phyloP scores from a whole-genome alignment of 345 rosid genomes.

The Dipteronia dyeriana region DNA sequence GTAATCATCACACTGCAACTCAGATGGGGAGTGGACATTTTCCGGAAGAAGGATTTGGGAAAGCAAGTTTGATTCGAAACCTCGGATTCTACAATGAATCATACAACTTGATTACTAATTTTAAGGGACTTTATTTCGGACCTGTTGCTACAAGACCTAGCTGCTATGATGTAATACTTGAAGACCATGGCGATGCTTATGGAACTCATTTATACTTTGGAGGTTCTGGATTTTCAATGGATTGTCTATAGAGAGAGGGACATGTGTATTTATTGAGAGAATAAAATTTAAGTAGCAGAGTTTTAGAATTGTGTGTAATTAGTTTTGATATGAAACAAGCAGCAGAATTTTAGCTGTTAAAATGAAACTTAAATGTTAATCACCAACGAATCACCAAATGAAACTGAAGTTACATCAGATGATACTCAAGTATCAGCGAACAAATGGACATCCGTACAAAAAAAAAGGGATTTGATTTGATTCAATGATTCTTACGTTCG shows the following conservation, averaged over 20 bases:
- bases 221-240: slow-evolving; percentile 4
- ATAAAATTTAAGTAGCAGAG: too few relatives aligned
- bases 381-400: too few relatives aligned
- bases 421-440: too few relatives aligned
- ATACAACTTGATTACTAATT: neutral
- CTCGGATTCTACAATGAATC: neutral
- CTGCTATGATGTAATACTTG: neutral
- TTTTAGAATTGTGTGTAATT: too few relatives aligned
- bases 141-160: neutral
- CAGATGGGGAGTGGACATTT: slow-evolving; percentile 55
- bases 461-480: too few relatives aligned
- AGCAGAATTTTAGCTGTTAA: too few relatives aligned
- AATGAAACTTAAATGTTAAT: too few relatives aligned
- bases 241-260: neutral
- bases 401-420: too few relatives aligned
- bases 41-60: slow-evolving; percentile 36
- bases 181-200: neutral
- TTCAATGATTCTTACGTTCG: neutral
- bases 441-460: too few relatives aligned
- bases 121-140: neutral
- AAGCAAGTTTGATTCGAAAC: slow-evolving; percentile 36
- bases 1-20: too few relatives aligned
- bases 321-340: too few relatives aligned
- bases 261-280: too few relatives aligned
- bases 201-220: slow-evolving; percentile 15